Evolutionary conservation across 805 yeast genomes (phyloP).

Genomic region (Huiozyma sinensis): DNA sequence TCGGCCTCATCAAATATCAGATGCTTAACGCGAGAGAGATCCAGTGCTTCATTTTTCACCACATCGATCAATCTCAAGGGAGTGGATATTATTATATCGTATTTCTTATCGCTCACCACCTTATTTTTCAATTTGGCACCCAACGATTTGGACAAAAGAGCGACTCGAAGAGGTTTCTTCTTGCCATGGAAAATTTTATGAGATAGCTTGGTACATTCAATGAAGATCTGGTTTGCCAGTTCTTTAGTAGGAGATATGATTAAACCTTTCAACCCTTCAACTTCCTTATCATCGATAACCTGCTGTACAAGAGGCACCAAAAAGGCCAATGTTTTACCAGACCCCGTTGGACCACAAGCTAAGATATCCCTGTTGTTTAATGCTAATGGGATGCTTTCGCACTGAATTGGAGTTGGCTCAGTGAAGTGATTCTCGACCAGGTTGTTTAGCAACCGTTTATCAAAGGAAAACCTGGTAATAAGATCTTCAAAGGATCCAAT

Average conservation of each 20-base stretch:
- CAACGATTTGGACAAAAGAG: constrained; percentile 59
- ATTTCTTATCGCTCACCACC: constrained; percentile 47
- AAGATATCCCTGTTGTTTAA: constrained; percentile 64
- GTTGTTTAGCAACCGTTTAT: constrained; percentile 43
- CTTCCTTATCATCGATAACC: constrained; percentile 23
- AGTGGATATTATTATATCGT: constrained; percentile 75
- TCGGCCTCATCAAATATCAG: constrained; percentile 94
- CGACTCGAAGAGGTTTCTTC: constrained; percentile 41
- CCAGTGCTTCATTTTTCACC: constrained; percentile 49
- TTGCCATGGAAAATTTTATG: constrained; percentile 33
- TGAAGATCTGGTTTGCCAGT: constrained; percentile 74
- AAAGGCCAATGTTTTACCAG: constrained; percentile 93
- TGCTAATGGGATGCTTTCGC: constrained; percentile 75
- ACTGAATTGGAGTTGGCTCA: constrained; percentile 88
- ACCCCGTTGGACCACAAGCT: constrained; percentile 97
- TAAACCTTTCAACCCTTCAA: constrained; percentile 53
- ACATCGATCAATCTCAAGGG: constrained; percentile 82
- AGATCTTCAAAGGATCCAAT: constrained; percentile 83
- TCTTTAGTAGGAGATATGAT: constrained; percentile 93
- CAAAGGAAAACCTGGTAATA: constrained; percentile 53
- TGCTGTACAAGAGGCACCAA: constrained; percentile 60
- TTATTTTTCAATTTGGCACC: constrained; percentile 58
- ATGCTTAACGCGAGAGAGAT: constrained; percentile 56
- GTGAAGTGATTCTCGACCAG: constrained; percentile 59
- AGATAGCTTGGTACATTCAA: constrained; percentile 53